A percentile compares a stretch with the other conserved stretches of the same genome.
phyloP scores from a whole-genome alignment of 352 stramenopile species.

The Pythium aquatile region DNA sequence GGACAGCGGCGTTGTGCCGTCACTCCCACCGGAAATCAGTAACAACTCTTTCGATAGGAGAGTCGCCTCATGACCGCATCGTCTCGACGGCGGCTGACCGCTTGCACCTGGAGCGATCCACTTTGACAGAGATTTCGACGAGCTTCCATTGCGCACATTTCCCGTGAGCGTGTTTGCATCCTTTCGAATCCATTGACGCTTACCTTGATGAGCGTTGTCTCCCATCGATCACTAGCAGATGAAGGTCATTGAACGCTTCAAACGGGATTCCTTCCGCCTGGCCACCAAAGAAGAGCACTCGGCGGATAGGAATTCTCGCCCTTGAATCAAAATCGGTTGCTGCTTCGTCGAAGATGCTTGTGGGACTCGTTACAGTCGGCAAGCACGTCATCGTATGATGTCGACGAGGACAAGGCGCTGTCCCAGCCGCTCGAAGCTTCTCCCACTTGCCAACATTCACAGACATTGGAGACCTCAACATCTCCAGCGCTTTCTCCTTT shows the following conservation, averaged over 20 bases:
- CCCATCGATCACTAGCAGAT: conserved; percentile 43
- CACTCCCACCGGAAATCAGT: conserved; percentile 62
- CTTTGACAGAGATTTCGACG: conserved; percentile 28
- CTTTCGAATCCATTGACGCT: not conserved
- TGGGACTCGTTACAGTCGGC: conserved; percentile 28
- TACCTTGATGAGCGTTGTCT: conserved; percentile 10
- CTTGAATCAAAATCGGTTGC: not conserved
- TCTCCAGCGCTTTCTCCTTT: conserved; percentile 31
- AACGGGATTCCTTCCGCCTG: conserved; percentile 70
- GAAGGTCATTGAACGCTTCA: conserved; percentile 62
- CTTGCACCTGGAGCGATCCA: conserved; percentile 40
- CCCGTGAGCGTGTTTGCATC: not conserved
- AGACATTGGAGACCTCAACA: conserved; percentile 36
- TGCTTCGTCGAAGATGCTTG: conserved; percentile 20
- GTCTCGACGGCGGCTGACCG: conserved; percentile 37
- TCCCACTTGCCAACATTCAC: conserved; percentile 56
- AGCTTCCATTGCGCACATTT: conserved; percentile 4
- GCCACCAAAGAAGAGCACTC: conserved; percentile 65
- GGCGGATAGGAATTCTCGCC: conserved; percentile 30
- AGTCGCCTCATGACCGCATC: conserved; percentile 49
- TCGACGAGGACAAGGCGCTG: conserved; percentile 47
- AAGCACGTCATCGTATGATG: conserved; percentile 72
- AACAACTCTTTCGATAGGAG: conserved; percentile 42
- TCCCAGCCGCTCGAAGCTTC: conserved; percentile 46
- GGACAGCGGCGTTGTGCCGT: conserved; percentile 51